phyloP scores from a whole-genome alignment of 2,329 filamentous ascomycete species.

The Aureobasidium sp. region DNA sequence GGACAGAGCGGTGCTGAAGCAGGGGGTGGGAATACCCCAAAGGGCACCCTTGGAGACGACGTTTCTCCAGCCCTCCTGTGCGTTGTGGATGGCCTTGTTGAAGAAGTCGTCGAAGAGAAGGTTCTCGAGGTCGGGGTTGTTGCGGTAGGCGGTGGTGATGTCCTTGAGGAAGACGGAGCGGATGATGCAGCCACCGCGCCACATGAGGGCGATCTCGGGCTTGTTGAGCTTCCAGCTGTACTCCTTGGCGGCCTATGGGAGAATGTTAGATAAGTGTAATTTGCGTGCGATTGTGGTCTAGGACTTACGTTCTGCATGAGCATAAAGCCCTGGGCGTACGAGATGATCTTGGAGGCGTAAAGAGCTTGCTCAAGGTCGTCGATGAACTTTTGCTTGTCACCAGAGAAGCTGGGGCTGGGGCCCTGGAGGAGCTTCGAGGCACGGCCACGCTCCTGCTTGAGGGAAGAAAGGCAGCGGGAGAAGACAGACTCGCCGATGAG shows the following conservation, averaged over 20 bases:
- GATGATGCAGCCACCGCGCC: conserved; percentile 99
- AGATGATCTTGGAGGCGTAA: conserved; percentile 99
- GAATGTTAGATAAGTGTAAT: conserved; percentile 23
- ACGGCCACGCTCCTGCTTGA: conserved; percentile 86
- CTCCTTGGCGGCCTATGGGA: conserved; percentile 79
- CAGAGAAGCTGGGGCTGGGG: conserved; percentile 72
- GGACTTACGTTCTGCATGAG: conserved; percentile 86
- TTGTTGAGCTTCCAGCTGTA: conserved; percentile 99
- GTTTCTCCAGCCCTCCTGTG: conserved; percentile 82
- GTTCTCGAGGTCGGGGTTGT: conserved; percentile 92
- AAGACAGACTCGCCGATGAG: conserved; percentile 97
- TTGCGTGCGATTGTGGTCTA: not conserved
- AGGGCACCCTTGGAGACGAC: conserved; percentile 86
- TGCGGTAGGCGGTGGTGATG: conserved; percentile 95
- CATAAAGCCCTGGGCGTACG: conserved; percentile 99
- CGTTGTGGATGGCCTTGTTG: conserved; percentile 97
- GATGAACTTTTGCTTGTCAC: conserved; percentile 88
- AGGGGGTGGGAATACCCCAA: conserved; percentile 91
- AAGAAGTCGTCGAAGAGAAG: conserved; percentile 98
- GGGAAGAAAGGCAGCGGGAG: conserved; percentile 82
- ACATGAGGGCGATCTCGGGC: conserved; percentile 99
- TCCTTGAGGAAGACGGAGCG: conserved; percentile 99
- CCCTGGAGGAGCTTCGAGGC: conserved; percentile 74
- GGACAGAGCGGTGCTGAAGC: conserved; percentile 92
- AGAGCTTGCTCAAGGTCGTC: conserved; percentile 97